Evolutionary conservation across 176 grass and related monocot genomes (phyloP).

Genomic region (bread wheat (Triticum aestivum)): DNA sequence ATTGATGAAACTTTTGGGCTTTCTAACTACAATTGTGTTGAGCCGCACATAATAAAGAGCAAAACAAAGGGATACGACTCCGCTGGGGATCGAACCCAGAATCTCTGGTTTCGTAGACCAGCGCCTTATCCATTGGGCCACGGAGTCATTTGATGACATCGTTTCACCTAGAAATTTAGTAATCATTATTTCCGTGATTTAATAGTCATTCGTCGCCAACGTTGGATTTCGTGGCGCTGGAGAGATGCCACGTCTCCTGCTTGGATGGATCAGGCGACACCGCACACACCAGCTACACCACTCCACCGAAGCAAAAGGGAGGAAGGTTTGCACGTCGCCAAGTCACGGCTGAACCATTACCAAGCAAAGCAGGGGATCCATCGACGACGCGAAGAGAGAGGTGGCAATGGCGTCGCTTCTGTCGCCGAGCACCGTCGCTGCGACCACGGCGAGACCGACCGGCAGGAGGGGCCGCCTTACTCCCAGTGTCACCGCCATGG

Average conservation of each 20-base stretch:
- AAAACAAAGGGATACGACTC: constrained; percentile 11
- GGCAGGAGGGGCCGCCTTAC: not conserved
- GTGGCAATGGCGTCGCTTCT: constrained; percentile 32
- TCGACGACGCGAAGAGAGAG: not conserved
- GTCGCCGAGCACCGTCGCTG: not conserved
- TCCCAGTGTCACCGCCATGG: constrained; percentile 37
- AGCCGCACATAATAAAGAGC: no score
- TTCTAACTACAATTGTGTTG: no score
- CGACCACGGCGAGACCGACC: not conserved
- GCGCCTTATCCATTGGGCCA: constrained; percentile 98
- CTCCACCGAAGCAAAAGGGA: not conserved
- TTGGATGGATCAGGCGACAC: not conserved
- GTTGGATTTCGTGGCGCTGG: not conserved
- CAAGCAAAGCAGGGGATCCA: not conserved
- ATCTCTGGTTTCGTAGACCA: constrained; percentile 99
- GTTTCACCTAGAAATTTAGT: accelerated
- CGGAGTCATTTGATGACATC: constrained; percentile 14
- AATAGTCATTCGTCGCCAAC: not conserved
- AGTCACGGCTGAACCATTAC: not conserved
- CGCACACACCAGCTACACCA: not conserved
- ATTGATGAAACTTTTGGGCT: not conserved
- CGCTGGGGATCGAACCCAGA: constrained; percentile 98
- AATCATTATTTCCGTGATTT: not conserved
- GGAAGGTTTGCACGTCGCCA: not conserved
- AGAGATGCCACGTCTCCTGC: not conserved